Evolutionary conservation across 805 yeast genomes (phyloP).

Genomic region (Metschnikowia koreensis): DNA sequence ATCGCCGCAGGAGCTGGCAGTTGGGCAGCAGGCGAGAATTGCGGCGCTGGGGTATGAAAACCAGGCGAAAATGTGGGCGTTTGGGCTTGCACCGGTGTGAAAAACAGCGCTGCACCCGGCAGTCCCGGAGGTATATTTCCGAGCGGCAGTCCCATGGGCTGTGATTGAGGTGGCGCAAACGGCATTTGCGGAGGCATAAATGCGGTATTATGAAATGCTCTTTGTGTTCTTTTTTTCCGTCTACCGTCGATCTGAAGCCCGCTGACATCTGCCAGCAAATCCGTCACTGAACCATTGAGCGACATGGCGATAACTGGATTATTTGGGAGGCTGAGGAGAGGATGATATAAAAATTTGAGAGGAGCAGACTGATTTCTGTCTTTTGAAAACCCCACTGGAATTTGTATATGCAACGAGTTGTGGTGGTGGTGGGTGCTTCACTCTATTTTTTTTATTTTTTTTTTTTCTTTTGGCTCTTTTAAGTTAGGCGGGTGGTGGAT

Average conservation of each 20-base stretch:
- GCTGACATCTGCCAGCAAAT: slow-evolving; percentile 14
- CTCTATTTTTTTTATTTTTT: no score
- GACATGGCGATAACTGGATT: slow-evolving; percentile 3
- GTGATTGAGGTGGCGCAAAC: slow-evolving; percentile 1
- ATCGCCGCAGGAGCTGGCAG: slow-evolving; percentile 2
- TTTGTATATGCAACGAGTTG: no score
- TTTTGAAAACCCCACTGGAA: no score
- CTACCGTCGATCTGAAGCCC: slow-evolving; percentile 11
- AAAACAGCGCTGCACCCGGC: neutral
- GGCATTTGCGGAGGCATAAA: slow-evolving; percentile 4
- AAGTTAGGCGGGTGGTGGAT: no score
- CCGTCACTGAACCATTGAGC: slow-evolving; percentile 9
- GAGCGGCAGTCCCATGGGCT: slow-evolving; percentile 4
- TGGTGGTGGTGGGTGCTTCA: no score
- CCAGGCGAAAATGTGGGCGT: slow-evolving; percentile 5
- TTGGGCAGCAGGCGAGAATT: neutral
- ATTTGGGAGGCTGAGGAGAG: neutral
- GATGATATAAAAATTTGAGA: neutral
- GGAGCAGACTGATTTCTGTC: neutral
- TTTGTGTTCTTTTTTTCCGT: slow-evolving; percentile 16
- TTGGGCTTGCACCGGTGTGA: slow-evolving; percentile 5
- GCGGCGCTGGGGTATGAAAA: neutral
- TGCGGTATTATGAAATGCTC: slow-evolving; percentile 17
- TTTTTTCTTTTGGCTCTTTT: no score
- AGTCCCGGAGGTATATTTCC: slow-evolving; percentile 1